These are phyloP conservation scores for Lantana camara DNA, from an alignment of 257 asterid genomes.

Conservation along the genomic window DNA sequence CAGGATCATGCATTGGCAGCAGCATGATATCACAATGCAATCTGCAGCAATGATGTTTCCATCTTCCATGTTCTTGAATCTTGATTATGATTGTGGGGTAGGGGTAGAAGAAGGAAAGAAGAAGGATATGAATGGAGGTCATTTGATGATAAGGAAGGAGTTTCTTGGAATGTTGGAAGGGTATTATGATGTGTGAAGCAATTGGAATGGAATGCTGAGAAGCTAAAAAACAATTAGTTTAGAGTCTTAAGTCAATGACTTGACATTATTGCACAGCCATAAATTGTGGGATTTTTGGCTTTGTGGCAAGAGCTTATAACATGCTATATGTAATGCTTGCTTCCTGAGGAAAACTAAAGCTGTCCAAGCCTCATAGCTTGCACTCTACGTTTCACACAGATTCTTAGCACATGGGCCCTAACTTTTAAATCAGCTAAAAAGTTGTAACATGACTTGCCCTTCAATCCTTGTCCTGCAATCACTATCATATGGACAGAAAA, in stretches of 20 bases:
- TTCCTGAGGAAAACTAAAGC: conserved; percentile 38
- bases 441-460: no score
- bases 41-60: conserved; percentile 67
- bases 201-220: conserved; percentile 45
- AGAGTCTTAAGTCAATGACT: conserved; percentile 48
- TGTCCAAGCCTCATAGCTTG: conserved; percentile 46
- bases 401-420: conserved; percentile 38
- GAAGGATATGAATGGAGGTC: conserved; percentile 39
- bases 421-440: conserved; percentile 25
- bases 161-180: conserved; percentile 49
- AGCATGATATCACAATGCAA: conserved; percentile 77
- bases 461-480: no score
- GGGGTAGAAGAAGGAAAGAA: conserved; percentile 25
- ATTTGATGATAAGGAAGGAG: conserved; percentile 48
- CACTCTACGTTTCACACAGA: conserved; percentile 41
- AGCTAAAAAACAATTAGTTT: conserved; percentile 38
- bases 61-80: conserved; percentile 53
- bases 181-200: conserved; percentile 84
- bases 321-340: conserved; percentile 24
- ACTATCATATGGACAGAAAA: no score
- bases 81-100: conserved; percentile 2
- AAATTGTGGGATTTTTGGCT: conserved; percentile 20
- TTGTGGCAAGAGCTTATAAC: conserved; percentile 21
- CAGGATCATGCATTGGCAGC: conserved; percentile 82
- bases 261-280: conserved; percentile 33